Percentiles rank a stretch among this genome's conserved stretches.
These are phyloP conservation scores for Gloeophyllum trabeum DNA, from an alignment of 768 basidiomycete species.

Conservation along the genomic window DNA sequence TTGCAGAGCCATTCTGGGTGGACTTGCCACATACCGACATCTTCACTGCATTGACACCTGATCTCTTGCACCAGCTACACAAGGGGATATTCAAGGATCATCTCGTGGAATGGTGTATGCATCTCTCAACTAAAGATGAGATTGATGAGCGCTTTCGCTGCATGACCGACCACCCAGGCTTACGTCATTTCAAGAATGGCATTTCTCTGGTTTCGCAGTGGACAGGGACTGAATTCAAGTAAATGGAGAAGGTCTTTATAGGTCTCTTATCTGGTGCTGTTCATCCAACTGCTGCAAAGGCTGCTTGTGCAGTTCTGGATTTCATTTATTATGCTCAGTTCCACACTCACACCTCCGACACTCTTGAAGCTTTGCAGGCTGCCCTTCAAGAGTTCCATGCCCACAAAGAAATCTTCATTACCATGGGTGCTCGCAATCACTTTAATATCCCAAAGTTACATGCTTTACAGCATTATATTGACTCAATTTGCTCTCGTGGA, in stretches of 20 bases:
- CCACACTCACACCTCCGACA: constrained; percentile 10
- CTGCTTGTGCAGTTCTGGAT: constrained; percentile 15
- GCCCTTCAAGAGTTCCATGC: constrained; percentile 14
- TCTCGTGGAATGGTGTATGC: constrained; percentile 19
- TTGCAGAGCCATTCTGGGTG: constrained; percentile 27
- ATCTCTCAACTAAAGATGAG: constrained; percentile 13
- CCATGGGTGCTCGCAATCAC: constrained; percentile 10
- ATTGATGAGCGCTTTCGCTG: constrained; percentile 24
- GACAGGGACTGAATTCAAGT: neutral
- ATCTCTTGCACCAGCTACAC: constrained; percentile 35
- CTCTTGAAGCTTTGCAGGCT: constrained; percentile 8
- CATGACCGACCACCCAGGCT: constrained; percentile 18
- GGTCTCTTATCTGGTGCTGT: constrained; percentile 12
- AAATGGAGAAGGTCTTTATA: constrained; percentile 6
- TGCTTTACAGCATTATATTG: constrained; percentile 11
- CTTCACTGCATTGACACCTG: constrained; percentile 22
- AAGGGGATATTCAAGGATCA: constrained; percentile 37
- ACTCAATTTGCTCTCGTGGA: constrained; percentile 10
- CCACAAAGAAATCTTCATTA: constrained; percentile 15
- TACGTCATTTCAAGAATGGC: constrained; percentile 26
- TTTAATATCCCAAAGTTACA: constrained; percentile 21
- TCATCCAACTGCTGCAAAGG: constrained; percentile 9
- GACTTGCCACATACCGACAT: constrained; percentile 29
- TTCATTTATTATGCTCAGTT: constrained; percentile 18
- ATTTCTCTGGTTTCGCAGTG: neutral